Conservation (phyloP, 2,329 filamentous ascomycete genomes). For the Zymoseptoria ardabiliae region DNA sequence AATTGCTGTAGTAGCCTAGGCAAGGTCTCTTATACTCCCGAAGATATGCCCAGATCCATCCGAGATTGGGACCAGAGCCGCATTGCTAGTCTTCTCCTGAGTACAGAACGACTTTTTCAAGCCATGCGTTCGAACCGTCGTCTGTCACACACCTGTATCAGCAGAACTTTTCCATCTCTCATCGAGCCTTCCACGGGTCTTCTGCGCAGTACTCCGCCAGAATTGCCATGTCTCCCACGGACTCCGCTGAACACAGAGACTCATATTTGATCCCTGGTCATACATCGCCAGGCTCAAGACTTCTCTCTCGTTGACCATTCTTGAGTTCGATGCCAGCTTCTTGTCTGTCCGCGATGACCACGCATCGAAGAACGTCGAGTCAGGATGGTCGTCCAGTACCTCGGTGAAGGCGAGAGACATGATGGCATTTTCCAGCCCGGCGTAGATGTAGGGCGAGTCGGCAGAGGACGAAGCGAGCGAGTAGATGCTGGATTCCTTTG, state of each 20-base stretch:
- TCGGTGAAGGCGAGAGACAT: constrained; percentile 39
- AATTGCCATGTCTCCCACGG: constrained; percentile 23
- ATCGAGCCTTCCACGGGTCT: constrained; percentile 25
- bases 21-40: not conserved
- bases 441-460: constrained; percentile 40
- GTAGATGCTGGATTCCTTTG: constrained; percentile 39
- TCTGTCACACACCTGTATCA: constrained; percentile 1
- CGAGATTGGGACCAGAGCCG: not conserved
- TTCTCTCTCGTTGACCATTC: constrained; percentile 22
- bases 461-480: constrained; percentile 40
- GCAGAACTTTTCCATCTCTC: constrained; percentile 32
- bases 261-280: constrained; percentile 37
- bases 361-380: constrained; percentile 30
- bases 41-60: not conserved
- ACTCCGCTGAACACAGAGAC: constrained; percentile 34
- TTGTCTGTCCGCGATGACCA: not conserved
- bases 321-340: not conserved
- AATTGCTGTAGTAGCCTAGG: not conserved
- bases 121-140: not conserved
- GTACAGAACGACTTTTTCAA: not conserved
- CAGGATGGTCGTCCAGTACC: constrained; percentile 37
- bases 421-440: constrained; percentile 41
- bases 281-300: constrained; percentile 41
- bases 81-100: not conserved
- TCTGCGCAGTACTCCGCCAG: constrained; percentile 7